Evolutionary conservation across 345 rosid species (phyloP).

Genomic region (Barbarea vulgaris): DNA sequence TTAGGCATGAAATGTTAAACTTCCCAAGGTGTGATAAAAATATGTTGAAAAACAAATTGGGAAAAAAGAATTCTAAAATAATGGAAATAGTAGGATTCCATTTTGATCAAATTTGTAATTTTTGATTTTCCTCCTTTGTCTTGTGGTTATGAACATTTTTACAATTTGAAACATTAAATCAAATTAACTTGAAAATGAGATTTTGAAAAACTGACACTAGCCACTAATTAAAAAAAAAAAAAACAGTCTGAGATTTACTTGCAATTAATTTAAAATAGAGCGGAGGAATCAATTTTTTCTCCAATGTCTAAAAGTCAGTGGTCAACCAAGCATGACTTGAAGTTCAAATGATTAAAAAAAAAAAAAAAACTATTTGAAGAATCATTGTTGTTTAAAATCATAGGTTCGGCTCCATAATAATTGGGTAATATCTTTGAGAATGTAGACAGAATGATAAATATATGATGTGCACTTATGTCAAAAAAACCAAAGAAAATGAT

Average conservation of each 20-base stretch:
- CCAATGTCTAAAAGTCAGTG: slow-evolving; percentile 30
- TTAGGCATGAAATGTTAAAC: background rate
- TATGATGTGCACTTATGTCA: slow-evolving; percentile 26
- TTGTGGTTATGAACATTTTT: background rate
- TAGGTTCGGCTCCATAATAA: slow-evolving; percentile 31
- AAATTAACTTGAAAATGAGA: background rate
- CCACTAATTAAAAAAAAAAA: slow-evolving; percentile 20
- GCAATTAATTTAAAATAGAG: background rate
- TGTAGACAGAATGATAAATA: slow-evolving; percentile 28
- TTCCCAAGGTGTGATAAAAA: background rate
- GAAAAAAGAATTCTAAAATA: background rate
- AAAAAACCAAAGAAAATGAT: slow-evolving; percentile 4
- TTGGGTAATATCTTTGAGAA: slow-evolving; percentile 28
- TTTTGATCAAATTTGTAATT: background rate
- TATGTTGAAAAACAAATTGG: background rate
- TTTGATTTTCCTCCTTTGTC: background rate
- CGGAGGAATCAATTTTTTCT: background rate
- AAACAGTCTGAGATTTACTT: background rate
- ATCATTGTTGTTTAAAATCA: slow-evolving; percentile 10
- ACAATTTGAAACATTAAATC: too few species aligned
- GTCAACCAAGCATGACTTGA: slow-evolving; percentile 39
- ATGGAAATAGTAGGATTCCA: background rate
- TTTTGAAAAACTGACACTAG: background rate
- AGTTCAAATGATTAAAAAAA: slow-evolving; percentile 37
- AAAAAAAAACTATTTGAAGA: slow-evolving; percentile 29